Evolutionary conservation across 306 rosid species (phyloP).

Genomic region (Phaseolus lunatus): DNA sequence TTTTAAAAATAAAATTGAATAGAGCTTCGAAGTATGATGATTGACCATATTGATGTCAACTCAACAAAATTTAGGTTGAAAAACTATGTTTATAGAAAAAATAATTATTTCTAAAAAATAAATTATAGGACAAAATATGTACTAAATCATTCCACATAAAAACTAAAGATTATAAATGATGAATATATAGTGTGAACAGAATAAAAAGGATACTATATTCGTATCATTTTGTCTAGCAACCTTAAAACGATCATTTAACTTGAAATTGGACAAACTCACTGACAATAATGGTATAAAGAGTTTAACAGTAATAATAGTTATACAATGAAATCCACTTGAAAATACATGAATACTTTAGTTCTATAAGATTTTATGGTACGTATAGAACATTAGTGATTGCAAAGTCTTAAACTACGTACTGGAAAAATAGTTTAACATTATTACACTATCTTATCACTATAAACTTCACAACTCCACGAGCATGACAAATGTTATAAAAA

Average conservation of each 20-base stretch:
- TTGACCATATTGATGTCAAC: no score
- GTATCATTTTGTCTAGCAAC: slow-evolving; percentile 35
- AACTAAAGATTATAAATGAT: slow-evolving; percentile 4
- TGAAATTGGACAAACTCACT: slow-evolving; percentile 25
- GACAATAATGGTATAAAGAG: slow-evolving; percentile 25
- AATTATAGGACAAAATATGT: background rate
- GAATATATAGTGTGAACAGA: slow-evolving; percentile 4
- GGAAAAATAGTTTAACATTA: background rate
- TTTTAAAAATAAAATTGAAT: no score
- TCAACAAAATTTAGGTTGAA: no score
- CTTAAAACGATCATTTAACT: slow-evolving; percentile 36
- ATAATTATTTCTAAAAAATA: background rate
- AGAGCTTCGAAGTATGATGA: no score
- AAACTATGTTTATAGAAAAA: no score
- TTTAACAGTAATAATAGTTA: background rate
- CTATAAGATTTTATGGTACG: background rate
- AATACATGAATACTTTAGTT: background rate
- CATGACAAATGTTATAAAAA: background rate
- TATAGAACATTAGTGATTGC: background rate
- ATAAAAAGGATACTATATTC: slow-evolving; percentile 4
- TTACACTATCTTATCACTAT: background rate
- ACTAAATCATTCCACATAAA: background rate
- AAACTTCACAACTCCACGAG: background rate
- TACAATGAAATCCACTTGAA: background rate
- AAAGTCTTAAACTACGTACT: background rate